Evolutionary conservation across 257 asterid genomes (phyloP), one percentile per base, ranked within the genome.

Genomic region (Gentiana straminea): DNA sequence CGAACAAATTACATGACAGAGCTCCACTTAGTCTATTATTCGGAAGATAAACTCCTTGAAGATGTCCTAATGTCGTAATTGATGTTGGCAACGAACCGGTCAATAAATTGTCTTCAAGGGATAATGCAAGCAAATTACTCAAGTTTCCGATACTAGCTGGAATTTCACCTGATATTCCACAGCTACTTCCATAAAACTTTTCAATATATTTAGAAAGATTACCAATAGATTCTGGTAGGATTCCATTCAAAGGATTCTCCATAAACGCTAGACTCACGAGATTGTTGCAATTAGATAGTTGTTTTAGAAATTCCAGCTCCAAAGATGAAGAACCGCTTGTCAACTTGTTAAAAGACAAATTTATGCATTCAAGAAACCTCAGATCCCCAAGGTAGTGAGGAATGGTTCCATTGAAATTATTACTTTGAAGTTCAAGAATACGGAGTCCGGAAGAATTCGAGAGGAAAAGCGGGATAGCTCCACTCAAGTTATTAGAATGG

Each of bases 401-500:
- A 3, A 72, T 69, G 4, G 66, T 52, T 3, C 78, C 78, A 1
- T 60, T n/a, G 4, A 71, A 5, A 43, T 55, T 65, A 55, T 65
- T 69, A 12, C 12, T 4, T 37, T 44, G 36, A 59, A 43, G 15
- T 11, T 24, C 10, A 60, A 50, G n/a, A 10, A 8, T 4, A 3
- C 15, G 8, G 3, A 61, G 60, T 3, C 8, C n/a, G 43, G 67
- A 54, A 34, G 46, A 47, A 37, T 35, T 54, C 13, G 67, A 45
- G 36, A 45, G 53, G 2, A 35, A 45, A 4, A 24, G 3, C 8
- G 59, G 67, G n/a, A 53, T 35, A 8, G 15, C 48, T 41, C 67
- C 67, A 62, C 10, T 9, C 3, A 62, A 36, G 2, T 49, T 24
- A 36, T 60, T 60, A 5, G 0, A 7, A 15, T 2, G 6, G 5